These are phyloP conservation scores for Magnolia changhungtana DNA, from an alignment of 164 flowering plant genomes.

Conservation along the genomic window DNA sequence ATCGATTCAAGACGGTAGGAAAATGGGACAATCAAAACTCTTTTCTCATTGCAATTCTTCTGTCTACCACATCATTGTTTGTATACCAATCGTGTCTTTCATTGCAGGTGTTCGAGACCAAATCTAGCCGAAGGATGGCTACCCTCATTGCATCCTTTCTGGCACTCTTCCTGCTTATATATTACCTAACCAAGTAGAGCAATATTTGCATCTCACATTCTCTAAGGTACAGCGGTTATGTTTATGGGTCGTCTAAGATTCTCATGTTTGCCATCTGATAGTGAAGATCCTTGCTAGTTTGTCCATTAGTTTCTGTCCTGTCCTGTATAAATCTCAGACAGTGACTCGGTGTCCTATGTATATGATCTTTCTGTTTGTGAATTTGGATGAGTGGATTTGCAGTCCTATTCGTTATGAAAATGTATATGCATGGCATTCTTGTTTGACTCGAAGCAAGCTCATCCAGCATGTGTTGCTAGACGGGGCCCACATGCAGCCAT, in stretches of 20 bases:
- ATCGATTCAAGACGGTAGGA: constrained; percentile 74
- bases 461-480: background rate
- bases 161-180: constrained; percentile 45
- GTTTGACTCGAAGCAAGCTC: background rate
- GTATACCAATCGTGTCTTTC: background rate
- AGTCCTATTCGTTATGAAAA: background rate
- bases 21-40: background rate
- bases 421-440: background rate
- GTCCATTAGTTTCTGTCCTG: background rate
- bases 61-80: background rate
- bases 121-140: constrained; percentile 61
- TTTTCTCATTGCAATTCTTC: background rate
- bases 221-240: background rate
- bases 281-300: background rate
- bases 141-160: constrained; percentile 50
- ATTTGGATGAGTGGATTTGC: background rate
- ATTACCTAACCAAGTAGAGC: constrained; percentile 53
- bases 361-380: background rate
- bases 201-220: background rate
- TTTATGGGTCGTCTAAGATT: background rate
- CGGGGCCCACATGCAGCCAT: background rate
- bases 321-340: background rate
- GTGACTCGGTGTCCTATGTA: background rate
- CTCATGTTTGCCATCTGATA: background rate
- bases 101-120: constrained; percentile 75